These are phyloP conservation scores for Alloteropsis semialata DNA, from an alignment of 176 grass and related monocot species.

Conservation along the genomic window DNA sequence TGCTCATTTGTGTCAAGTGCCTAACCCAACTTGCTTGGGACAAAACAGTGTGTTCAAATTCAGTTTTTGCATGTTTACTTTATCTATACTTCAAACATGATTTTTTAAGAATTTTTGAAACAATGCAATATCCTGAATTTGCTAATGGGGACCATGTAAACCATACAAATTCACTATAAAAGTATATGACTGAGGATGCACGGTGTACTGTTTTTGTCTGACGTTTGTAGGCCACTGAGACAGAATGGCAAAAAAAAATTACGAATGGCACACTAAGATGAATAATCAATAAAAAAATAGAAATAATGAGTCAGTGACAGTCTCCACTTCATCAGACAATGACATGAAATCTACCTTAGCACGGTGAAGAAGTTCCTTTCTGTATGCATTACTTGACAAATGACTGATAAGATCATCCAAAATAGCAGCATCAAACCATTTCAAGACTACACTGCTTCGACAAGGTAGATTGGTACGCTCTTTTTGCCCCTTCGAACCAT, in stretches of 20 bases:
- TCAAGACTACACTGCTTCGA: constrained; percentile 36
- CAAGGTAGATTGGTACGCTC: constrained; percentile 31
- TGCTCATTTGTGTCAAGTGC: too few relatives aligned
- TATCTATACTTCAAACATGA: neutral
- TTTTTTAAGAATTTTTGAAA: neutral
- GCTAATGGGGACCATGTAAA: neutral
- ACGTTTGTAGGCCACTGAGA: neutral
- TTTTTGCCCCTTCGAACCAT: constrained; percentile 30
- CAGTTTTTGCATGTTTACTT: neutral
- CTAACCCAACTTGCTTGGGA: too few relatives aligned
- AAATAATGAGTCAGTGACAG: neutral
- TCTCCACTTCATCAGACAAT: constrained; percentile 15
- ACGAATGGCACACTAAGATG: neutral
- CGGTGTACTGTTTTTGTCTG: neutral
- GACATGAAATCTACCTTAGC: constrained; percentile 56
- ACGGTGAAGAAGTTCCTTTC: constrained; percentile 55
- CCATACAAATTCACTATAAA: neutral
- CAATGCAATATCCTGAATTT: neutral
- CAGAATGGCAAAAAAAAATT: neutral
- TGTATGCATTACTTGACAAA: constrained; percentile 52
- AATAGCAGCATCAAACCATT: constrained; percentile 55
- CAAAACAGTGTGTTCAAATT: neutral
- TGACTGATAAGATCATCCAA: constrained; percentile 52
- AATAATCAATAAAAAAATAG: neutral
- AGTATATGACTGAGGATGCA: neutral